Base-by-base conservation (phyloP, 495 filamentous ascomycete species). In the Xylaria longipes region DNA sequence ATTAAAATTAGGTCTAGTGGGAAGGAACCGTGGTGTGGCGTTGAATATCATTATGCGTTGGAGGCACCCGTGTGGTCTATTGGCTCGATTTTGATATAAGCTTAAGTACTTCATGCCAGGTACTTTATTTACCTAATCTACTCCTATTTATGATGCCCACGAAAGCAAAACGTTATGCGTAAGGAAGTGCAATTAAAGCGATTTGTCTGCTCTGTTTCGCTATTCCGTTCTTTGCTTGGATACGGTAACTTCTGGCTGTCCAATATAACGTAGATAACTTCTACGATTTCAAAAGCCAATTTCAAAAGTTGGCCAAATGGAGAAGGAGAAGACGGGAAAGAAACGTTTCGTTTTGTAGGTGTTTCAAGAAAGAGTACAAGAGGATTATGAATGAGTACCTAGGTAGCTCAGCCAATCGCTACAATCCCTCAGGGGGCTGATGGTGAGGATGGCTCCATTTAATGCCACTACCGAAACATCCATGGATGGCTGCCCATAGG, bases 361-460 rank as follows among this genome's bases (percentile, higher is more conserved):
- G 66, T 69, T 69, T 69, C 66, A 60, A 69, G 33, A 69, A 27
- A 46, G 27, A n/a, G 43, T 6, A 33, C 31, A 17, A 43, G 45
- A 57, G 27, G 35, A 5, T 29, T 4, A 33, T 14, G 11, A 22
- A 46, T 17, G 27, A 33, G 52, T n/a, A n/a, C n/a, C n/a, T n/a
- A n/a, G n/a, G n/a, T 25, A 35, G 48, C 52, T 37, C 54, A 60
- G n/a, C 66, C 68, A 70, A 70, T 63, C 57, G 45, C 20, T 63
- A 54, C 68, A 63, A 70, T 70, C 68, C 58, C 29, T n/a, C 37
- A 68, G 17, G 39, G 54, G 66, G 50, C 37, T 56, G 50, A 54
- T 54, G 25, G 22, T 25, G 48, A 25, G n/a, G 48, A 25, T 11
- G 20, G 50, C 22, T 27, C 25, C 12, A 57, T 35, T 35, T 58